These are phyloP conservation scores for Candida tropicalis DNA, from an alignment of 1,139 yeast genomes.

Conservation along the genomic window DNA sequence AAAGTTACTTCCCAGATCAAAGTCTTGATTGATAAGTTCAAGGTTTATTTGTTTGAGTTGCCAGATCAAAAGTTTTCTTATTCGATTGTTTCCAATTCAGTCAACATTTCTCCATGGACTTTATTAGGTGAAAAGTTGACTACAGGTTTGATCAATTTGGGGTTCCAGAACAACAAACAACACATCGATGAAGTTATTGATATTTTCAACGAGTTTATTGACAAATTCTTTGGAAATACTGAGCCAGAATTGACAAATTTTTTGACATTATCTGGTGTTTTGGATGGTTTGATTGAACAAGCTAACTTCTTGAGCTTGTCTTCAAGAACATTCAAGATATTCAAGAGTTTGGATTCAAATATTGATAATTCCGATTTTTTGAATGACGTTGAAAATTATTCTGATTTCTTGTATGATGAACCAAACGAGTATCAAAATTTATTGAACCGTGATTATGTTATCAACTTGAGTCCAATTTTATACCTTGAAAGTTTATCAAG, in stretches of 20 bases:
- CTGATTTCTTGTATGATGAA: conserved; percentile 27
- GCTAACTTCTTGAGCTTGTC: conserved; percentile 35
- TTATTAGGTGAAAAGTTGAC: conserved; percentile 39
- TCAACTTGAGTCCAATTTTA: conserved; percentile 46
- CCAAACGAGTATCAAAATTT: conserved; percentile 26
- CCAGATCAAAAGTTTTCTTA: conserved; percentile 50
- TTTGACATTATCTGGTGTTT: conserved; percentile 48
- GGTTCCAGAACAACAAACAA: conserved; percentile 30
- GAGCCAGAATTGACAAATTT: conserved; percentile 37
- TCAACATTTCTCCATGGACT: conserved; percentile 42
- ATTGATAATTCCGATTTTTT: conserved; percentile 46
- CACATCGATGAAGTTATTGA: conserved; percentile 31
- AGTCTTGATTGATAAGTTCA: conserved; percentile 53
- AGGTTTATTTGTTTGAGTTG: conserved; percentile 60
- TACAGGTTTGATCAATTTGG: conserved; percentile 39
- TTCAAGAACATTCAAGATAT: conserved; percentile 33
- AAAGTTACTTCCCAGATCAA: conserved; percentile 50
- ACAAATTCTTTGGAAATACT: conserved; percentile 24
- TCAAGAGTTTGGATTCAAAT: conserved; percentile 37
- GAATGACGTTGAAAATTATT: conserved; percentile 39
- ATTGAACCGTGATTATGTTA: conserved; percentile 33
- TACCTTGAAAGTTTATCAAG: conserved; percentile 46
- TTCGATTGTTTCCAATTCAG: conserved; percentile 22
- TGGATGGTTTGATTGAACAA: conserved; percentile 43
- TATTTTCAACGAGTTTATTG: conserved; percentile 33